A percentile compares a stretch with the other conserved stretches of the same genome.
phyloP scores from a whole-genome alignment of 2,329 filamentous ascomycete genomes.

The Chrysoporthe cubensis region DNA sequence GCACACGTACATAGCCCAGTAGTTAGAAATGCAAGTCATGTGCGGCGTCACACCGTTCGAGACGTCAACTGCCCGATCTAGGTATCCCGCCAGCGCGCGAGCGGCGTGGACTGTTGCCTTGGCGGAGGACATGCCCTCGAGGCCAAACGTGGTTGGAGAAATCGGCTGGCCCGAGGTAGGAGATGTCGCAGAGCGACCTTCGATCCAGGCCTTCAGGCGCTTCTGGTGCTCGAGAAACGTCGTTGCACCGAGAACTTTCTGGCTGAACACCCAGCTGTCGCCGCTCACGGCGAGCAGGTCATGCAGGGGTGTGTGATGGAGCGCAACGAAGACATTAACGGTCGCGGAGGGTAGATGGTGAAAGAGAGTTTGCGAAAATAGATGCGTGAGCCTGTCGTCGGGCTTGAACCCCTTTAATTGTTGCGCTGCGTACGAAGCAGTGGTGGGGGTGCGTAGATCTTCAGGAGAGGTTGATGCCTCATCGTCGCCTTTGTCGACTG shows the following conservation, averaged over 20 bases:
- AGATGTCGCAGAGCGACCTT: constrained; percentile 20
- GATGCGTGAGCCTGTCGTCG: constrained; percentile 28
- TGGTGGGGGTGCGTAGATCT: constrained; percentile 31
- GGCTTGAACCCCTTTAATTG: constrained; percentile 34
- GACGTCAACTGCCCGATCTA: constrained; percentile 36
- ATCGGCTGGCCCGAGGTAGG: constrained; percentile 7
- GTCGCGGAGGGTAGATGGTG: constrained; percentile 40
- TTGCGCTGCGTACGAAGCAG: constrained; percentile 19
- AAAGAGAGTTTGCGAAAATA: constrained; percentile 45
- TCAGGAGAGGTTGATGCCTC: constrained; percentile 20
- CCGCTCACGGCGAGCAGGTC: constrained; percentile 61
- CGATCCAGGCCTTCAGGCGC: constrained; percentile 50
- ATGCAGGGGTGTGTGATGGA: constrained; percentile 62
- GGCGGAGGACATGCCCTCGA: constrained; percentile 43
- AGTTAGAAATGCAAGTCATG: constrained; percentile 50
- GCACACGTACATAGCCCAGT: constrained; percentile 61
- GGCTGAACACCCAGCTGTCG: constrained; percentile 61
- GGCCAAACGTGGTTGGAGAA: constrained; percentile 24
- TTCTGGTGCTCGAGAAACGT: constrained; percentile 52
- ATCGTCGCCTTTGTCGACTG: constrained; percentile 7
- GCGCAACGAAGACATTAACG: constrained; percentile 59
- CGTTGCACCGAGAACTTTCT: constrained; percentile 51
- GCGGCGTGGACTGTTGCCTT: constrained; percentile 55
- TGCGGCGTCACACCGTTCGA: constrained; percentile 27
- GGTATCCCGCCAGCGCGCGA: constrained; percentile 52